These are phyloP conservation scores for Microdochium nivale DNA, from an alignment of 2,329 filamentous ascomycete genomes.

Conservation along the genomic window DNA sequence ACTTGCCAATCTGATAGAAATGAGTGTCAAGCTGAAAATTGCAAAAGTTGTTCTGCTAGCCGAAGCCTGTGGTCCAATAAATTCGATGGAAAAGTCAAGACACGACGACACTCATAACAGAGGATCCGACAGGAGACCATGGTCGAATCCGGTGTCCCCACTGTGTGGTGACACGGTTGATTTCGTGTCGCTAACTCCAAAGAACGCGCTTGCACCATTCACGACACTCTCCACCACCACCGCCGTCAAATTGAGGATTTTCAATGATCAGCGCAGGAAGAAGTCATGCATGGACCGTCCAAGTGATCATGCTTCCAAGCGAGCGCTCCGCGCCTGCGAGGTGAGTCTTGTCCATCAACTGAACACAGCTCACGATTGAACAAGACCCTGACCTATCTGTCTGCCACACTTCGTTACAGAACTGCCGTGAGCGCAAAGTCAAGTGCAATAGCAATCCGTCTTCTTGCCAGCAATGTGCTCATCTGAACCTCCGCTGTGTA, in stretches of 20 bases:
- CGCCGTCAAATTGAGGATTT: background rate
- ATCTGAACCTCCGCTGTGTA: background rate
- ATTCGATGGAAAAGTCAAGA: no score
- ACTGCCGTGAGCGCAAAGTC: slow-evolving; percentile 1
- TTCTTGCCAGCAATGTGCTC: background rate
- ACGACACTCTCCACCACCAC: background rate
- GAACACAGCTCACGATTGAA: background rate
- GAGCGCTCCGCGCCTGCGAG: background rate
- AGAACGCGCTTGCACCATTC: no score
- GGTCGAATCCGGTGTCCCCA: no score
- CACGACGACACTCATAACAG: no score
- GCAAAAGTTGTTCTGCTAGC: no score
- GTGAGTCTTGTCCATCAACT: background rate
- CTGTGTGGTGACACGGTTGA: no score
- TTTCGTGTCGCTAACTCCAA: no score
- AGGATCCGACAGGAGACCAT: no score
- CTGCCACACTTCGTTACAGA: background rate
- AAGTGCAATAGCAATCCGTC: background rate
- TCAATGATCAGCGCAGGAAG: no score
- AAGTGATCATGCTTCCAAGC: background rate
- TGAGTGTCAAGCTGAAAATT: no score
- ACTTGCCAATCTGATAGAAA: no score
- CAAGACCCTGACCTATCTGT: background rate
- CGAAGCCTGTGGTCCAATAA: no score
- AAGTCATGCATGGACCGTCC: background rate